Conservation (phyloP, 768 basidiomycete species). For the Erythrobasidium yunnanense region DNA sequence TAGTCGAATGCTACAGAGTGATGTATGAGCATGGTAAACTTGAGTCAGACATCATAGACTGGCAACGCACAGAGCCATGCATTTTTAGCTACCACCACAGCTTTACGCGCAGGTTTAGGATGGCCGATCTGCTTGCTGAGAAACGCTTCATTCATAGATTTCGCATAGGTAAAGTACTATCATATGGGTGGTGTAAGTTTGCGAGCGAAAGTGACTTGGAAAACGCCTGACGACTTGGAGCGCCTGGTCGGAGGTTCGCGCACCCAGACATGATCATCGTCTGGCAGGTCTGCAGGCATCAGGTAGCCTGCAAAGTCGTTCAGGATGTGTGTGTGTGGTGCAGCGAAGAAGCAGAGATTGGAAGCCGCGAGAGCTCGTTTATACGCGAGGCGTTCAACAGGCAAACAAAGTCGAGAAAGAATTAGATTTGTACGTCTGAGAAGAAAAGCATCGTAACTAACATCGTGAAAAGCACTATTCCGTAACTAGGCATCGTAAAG, state of each 20-base stretch:
- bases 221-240: not conserved
- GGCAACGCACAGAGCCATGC: slow-evolving; percentile 9
- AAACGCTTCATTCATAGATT: not conserved
- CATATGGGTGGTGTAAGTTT: not conserved
- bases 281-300: no score
- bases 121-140: not conserved
- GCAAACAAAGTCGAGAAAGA: no score
- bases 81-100: not conserved
- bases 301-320: no score
- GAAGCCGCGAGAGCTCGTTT: no score
- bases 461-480: no score
- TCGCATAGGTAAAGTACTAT: slow-evolving; percentile 18
- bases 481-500: no score
- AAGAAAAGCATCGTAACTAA: no score
- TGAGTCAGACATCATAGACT: not conserved
- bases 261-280: no score
- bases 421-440: no score
- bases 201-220: not conserved
- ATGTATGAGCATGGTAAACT: not conserved
- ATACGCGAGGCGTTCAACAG: no score
- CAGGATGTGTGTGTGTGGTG: no score
- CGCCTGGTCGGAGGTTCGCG: not conserved
- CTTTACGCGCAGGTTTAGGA: not conserved
- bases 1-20: slow-evolving; percentile 15
- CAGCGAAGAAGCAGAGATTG: no score